phyloP scores from a whole-genome alignment of 805 yeast genomes.

The Naumovozyma baii region DNA sequence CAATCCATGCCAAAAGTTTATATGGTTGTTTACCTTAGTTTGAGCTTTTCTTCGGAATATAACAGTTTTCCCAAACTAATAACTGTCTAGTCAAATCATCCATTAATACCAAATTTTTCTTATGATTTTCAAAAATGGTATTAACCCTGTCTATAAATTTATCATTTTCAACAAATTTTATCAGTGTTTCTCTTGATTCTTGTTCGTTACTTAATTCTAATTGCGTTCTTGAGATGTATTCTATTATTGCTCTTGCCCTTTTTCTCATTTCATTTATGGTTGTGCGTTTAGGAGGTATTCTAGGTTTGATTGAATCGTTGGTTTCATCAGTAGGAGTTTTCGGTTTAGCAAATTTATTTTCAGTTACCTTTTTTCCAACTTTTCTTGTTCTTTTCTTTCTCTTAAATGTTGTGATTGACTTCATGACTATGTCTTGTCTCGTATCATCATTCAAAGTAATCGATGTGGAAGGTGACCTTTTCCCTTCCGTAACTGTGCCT shows the following conservation, averaged over 20 bases:
- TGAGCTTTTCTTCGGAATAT: constrained; percentile 7
- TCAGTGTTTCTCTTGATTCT: constrained; percentile 40
- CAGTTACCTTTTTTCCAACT: background rate
- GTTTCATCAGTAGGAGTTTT: constrained; percentile 24
- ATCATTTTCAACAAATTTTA: constrained; percentile 36
- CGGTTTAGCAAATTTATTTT: background rate
- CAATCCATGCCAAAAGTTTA: too few species aligned
- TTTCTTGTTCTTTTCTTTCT: background rate
- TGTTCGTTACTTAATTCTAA: constrained; percentile 69
- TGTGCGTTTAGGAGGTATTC: constrained; percentile 64
- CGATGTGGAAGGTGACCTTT: background rate
- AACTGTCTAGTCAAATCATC: constrained; percentile 62
- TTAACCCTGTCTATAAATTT: constrained; percentile 31
- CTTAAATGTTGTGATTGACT: background rate
- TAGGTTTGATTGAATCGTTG: constrained; percentile 66
- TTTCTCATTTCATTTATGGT: constrained; percentile 73
- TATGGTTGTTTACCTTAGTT: background rate
- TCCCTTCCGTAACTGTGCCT: background rate
- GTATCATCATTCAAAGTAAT: background rate
- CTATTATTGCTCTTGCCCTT: constrained; percentile 79
- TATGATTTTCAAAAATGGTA: constrained; percentile 39
- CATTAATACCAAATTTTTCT: constrained; percentile 52
- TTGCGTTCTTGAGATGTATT: constrained; percentile 79
- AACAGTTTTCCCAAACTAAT: constrained; percentile 68
- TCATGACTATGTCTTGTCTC: background rate